Base-by-base conservation (phyloP, 306 rosid genomes). In the Luffa aegyptiaca region DNA sequence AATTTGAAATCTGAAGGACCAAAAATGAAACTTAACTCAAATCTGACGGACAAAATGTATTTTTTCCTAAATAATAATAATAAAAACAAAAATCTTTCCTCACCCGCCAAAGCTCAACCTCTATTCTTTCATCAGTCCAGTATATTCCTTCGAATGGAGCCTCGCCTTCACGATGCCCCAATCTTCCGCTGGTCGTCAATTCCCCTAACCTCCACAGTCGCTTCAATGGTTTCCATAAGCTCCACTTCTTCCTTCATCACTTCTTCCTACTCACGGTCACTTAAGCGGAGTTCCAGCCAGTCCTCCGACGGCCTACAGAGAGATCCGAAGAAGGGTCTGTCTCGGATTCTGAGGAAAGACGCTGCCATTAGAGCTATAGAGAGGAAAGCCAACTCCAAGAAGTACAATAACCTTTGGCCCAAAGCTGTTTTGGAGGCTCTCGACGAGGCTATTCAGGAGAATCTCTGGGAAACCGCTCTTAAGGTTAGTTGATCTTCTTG, bases 271-370 rank as follows among this genome's bases (percentile, higher is more conserved):
- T 79, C 88, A 20, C 83, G 74, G 17, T 72, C 83, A 17, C 83
- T 87, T 44, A 90, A 87, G 65, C 88, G 92, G 78, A 59, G 83
- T 83, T 62, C 92, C 4, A 76, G 77, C 36, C 76, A 83, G 2
- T 64, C 63, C 3, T 49, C 86, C n/a, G 51, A 35, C 46, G 93
- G 88, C 7, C 84, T 89, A 52, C 89, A 82, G 87, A 90, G 81
- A 83, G 87, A 90, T 56, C 48, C 87, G 1, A 85, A 81, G 51
- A 93, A 94, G 86, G 92, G 89, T 11, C 80, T 94, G 10, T 94
- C 97, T 17, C 90, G 91, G 79, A 88, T 94, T 84, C 91, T 94
- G 61, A 82, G 97, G 79, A 94, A 91, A 1, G 98, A 94, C 76
- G 91, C 97, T 8, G 97, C 98, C 2, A 86, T 94, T n/a, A 81